Percentiles rank a stretch among this genome's conserved stretches.
phyloP scores from a whole-genome alignment of 176 grass and related monocot genomes.

The Lolium multiflorum region DNA sequence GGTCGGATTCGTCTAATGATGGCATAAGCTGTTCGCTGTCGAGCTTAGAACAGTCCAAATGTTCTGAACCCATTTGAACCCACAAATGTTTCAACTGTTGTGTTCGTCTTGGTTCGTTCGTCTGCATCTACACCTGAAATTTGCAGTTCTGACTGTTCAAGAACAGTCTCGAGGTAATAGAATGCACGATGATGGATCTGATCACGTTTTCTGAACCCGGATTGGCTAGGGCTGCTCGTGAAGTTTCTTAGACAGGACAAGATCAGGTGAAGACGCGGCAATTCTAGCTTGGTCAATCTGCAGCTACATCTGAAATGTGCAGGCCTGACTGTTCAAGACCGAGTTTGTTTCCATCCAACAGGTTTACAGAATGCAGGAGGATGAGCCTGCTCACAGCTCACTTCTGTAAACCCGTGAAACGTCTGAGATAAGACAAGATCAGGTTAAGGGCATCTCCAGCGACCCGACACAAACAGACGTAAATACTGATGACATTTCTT shows the following conservation, averaged over 20 bases:
- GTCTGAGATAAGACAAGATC: not conserved
- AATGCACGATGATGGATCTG: not conserved
- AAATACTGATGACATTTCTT: no score
- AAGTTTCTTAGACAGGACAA: not conserved
- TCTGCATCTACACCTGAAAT: not conserved
- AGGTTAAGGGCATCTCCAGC: conserved; percentile 11
- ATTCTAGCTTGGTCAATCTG: not conserved
- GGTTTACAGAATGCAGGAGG: not conserved
- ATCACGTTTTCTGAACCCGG: not conserved
- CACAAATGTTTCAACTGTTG: not conserved
- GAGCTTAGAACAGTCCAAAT: conserved; percentile 41
- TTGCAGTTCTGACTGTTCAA: conserved; percentile 16
- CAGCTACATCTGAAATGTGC: not conserved
- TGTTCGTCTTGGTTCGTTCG: not conserved
- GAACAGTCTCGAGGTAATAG: not conserved
- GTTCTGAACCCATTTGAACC: conserved; percentile 13
- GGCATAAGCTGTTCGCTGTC: conserved; percentile 19
- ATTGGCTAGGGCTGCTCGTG: not conserved
- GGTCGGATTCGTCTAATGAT: conserved; percentile 40
- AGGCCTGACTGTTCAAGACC: no score
- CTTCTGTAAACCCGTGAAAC: not conserved
- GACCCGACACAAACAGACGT: no score
- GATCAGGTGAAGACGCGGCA: conserved; percentile 9
- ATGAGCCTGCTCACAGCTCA: not conserved
- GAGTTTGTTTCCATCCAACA: not conserved